Base-by-base conservation (phyloP, 192 early-diverging fungal species). In the Mycoemilia scoparia region DNA sequence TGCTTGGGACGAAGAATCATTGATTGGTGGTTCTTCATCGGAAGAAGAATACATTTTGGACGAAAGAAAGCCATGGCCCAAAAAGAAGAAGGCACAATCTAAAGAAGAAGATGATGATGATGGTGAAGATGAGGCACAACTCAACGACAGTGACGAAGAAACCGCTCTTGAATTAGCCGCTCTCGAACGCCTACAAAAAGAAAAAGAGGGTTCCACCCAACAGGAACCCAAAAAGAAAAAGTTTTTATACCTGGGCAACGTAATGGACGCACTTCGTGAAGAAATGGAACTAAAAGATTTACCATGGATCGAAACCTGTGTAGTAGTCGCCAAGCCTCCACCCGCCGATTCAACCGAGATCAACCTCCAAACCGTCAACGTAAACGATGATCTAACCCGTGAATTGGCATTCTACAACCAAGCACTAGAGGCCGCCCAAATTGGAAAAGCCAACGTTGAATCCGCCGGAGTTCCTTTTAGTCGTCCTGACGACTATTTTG, bases 331-430 rank as follows among this genome's bases (percentile, higher is more conserved):
- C 10, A 44, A 46, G 7, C 31, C 54, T 16, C 63, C 79, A 3
- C 39, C 71, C 32, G 60, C 51, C 20, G 51, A 54, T 0, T n/a
- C n/a, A n/a, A n/a, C n/a, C n/a, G n/a, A n/a, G n/a, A n/a, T n/a
- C n/a, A n/a, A n/a, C n/a, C n/a, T n/a, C n/a, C n/a, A 30, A 11
- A 43, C 69, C 2, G 54, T 67, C 5, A 78, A 81, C 39, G 71
- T 72, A 7, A 60, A 86, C 30, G 79, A 96, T 44, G 92, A 96
- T 35, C 55, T 96, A 32, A 79, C 82, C 30, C 81, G 92, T 29
- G 92, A 96, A 57, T 64, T 88, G 23, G 84, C 83, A 29, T 90
- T 96, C 43, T 90, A 90, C 55, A 68, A 84, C 26, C 89, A 93
- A 50, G 92, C 83, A 4, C 64, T 96, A 7, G 70, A 77, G 41